Evolutionary conservation across 305 asterid genomes (phyloP), one percentile per base, ranked within the genome.

Genomic region (Coffea humblotiana): DNA sequence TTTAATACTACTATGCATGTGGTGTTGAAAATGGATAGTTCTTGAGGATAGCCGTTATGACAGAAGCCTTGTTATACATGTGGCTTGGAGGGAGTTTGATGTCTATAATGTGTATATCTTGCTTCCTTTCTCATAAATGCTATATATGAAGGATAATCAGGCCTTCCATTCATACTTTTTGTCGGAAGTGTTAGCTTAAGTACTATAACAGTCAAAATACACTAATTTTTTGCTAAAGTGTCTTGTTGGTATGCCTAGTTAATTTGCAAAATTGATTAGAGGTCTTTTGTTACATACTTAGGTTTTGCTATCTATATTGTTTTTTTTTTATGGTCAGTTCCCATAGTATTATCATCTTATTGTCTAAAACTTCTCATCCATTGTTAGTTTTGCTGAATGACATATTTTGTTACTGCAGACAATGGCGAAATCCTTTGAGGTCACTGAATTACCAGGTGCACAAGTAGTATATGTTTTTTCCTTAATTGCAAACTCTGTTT

Each of bases 371-470:
- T 61, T 69, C 56, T 27, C 27, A 47, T 19, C 8, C 18, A 3
- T 40, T 37, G 52, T 12, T 4, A 49, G 51, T 68, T 70, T 7
- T 69, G 52, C n/a, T 23, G 61, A 77, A 48, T 40, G 15, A 35
- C 25, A 27, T 75, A 35, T 37, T 63, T 52, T 56, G 29, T 32
- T 82, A 80, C 83, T 92, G 92, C 97, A 96, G 99, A 91, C 90
- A 75, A 89, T 90, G 97, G 97, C 85, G 77, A 90, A 94, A 86
- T 96, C 99, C n/a, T 96, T 96, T 71, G 99, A 96, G 89, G 98
- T 88, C 79, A 91, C 98, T 49, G 99, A 96, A 77, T 87, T 92
- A 74, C 99, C 99, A 94, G 99, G 99, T 94, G 82, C 86, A 64
- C 77, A 78, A 82, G 65, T 77, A 35, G 70, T 82, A 80, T 77